Conservation (phyloP, 148 eudicot genomes). For the Chenopodium quinoa region DNA sequence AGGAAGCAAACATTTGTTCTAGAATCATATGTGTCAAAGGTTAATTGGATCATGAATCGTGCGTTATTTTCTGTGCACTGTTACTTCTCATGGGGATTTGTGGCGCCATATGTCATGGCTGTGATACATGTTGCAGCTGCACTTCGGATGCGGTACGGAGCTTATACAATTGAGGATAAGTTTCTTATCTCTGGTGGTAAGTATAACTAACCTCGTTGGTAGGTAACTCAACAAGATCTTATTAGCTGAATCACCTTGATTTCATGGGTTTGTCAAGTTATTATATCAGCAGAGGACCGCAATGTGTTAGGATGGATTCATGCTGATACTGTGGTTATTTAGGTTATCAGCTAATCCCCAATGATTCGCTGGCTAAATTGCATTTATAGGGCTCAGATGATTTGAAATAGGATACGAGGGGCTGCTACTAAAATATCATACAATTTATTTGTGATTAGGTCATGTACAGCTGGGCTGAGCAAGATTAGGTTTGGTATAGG, state of each 20-base stretch:
- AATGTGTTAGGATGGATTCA: background rate
- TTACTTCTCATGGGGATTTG: constrained; percentile 99
- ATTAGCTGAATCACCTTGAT: background rate
- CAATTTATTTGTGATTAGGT: background rate
- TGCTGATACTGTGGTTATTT: background rate
- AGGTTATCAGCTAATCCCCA: background rate
- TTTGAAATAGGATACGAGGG: background rate
- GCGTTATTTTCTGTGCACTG: constrained; percentile 84
- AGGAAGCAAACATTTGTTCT: constrained; percentile 97
- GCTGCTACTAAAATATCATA: background rate
- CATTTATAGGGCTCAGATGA: too few relatives aligned
- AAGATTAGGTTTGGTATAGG: background rate
- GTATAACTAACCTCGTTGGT: constrained; percentile 19
- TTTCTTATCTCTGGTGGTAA: constrained; percentile 55
- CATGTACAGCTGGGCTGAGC: background rate
- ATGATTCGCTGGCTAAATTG: too few relatives aligned
- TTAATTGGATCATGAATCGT: constrained; percentile 91
- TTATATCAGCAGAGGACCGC: background rate
- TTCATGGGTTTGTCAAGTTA: background rate
- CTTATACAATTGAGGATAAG: constrained; percentile 43
- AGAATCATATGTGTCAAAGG: constrained; percentile 80
- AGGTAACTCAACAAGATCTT: constrained; percentile 8
- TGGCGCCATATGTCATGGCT: constrained; percentile 84
- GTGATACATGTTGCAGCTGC: constrained; percentile 74
- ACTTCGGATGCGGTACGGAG: constrained; percentile 46